phyloP scores from a whole-genome alignment of 2,329 filamentous ascomycete genomes.

The Pseudogymnoascus sp. region DNA sequence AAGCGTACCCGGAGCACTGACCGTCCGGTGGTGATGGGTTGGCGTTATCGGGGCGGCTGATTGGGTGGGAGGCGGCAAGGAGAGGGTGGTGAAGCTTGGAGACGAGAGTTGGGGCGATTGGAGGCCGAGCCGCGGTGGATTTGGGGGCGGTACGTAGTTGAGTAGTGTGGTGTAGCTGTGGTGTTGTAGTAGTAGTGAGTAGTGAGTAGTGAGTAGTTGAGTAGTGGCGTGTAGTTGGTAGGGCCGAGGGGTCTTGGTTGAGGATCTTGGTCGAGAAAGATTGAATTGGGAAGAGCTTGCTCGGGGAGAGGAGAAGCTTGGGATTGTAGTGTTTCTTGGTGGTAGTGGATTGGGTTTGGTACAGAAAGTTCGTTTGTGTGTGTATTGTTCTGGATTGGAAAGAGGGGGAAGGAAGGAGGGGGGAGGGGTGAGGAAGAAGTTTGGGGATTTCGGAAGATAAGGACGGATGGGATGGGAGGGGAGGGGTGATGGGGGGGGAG shows the following conservation, averaged over 20 bases:
- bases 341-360: not conserved
- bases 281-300: not conserved
- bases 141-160: not conserved
- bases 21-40: not conserved
- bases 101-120: not conserved
- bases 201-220: not conserved
- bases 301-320: not conserved
- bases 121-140: not conserved
- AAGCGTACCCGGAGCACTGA: not conserved
- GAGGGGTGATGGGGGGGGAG: not conserved
- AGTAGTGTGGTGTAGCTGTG: not conserved
- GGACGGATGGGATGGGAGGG: not conserved
- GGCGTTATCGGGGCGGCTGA: not conserved
- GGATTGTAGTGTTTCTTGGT: not conserved
- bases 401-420: not conserved
- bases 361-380: not conserved
- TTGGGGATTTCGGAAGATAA: not conserved
- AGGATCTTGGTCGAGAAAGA: not conserved
- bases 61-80: not conserved
- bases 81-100: not conserved
- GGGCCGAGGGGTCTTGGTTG: not conserved
- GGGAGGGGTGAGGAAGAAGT: not conserved
- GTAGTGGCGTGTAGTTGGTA: not conserved
- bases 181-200: not conserved
- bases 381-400: not conserved